Base-by-base conservation (phyloP, 2,329 filamentous ascomycete genomes). In the Drechslerella stenobrocha region DNA sequence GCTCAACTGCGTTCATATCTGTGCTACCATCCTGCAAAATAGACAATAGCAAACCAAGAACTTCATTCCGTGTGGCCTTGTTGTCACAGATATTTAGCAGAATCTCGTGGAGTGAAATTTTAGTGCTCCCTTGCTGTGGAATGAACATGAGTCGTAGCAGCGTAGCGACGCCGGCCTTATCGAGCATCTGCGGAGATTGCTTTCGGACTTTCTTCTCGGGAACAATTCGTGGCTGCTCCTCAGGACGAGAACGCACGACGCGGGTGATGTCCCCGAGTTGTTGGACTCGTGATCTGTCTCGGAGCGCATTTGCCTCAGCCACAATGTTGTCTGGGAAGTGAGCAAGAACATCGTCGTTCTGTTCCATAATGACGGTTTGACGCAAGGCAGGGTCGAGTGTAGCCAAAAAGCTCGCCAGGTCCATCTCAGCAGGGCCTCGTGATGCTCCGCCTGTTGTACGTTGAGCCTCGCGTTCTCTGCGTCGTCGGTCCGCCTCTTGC, bases 81-180 rank as follows among this genome's bases (percentile, higher is more conserved):
- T 98, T 98, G 77, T 96, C 88, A 74, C 90, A 97, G 23, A 97
- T 87, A 71, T 96, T 90, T 70, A 89, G 85, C 52, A 98, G 85
- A 53, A 98, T 89, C 57, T 87, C 86, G 75, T 93, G 92, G 53
- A 98, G 81, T 65, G 90, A 88, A 69, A 82, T 84, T 71, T 90
- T 89, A 48, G 93, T 87, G 69, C 89, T 93, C 20, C 89, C 89
- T 70, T 92, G 89, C 71, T 96, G 89, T 47, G 89, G 88, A 73
- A 97, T 90, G 76, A 98, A 98, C 92, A 98, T 96, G 7, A 98
- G 82, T n/a, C 95, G 89, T 42, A 98, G 81, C 30, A 98, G 80
- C n/a, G 93, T 97, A 23, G 95, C 93, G 71, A 98, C 87, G 23
- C 95, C 93, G 46, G 91, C 83, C 77, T 96, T 96, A 77, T 98